Conservation (phyloP, 257 asterid genomes). For the Nicotiana sylvestris region DNA sequence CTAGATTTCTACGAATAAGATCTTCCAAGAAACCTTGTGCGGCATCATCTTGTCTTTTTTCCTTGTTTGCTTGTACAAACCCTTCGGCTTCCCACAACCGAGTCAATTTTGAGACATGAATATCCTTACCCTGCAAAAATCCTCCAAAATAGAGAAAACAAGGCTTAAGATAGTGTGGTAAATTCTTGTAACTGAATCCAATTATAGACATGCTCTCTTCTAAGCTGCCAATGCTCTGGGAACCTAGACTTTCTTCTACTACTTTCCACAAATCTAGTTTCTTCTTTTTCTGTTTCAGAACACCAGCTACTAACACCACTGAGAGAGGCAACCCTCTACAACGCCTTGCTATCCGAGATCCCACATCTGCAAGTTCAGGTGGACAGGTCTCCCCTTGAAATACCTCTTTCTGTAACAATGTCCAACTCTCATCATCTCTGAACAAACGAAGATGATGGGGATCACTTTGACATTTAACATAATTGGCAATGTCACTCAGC, state of each 20-base stretch:
- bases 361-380: background rate
- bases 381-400: constrained; percentile 9
- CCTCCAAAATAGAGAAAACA: constrained; percentile 20
- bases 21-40: constrained; percentile 11
- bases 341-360: background rate
- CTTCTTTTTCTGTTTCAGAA: constrained; percentile 14
- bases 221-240: constrained; percentile 1
- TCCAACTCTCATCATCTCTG: constrained; percentile 11
- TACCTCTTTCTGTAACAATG: background rate
- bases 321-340: constrained; percentile 13
- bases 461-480: constrained; percentile 5
- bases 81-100: constrained; percentile 23
- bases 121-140: constrained; percentile 8
- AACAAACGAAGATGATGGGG: constrained; percentile 8
- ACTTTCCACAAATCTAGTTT: background rate
- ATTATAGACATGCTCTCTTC: constrained; percentile 9
- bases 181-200: constrained; percentile 19
- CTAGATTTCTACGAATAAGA: constrained; percentile 17
- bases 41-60: background rate
- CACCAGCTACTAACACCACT: constrained; percentile 8
- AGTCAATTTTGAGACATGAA: constrained; percentile 1
- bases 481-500: background rate
- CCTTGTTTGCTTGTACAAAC: background rate
- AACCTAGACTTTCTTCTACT: constrained; percentile 4
- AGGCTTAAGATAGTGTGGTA: constrained; percentile 17